Evolutionary conservation across 2,329 filamentous ascomycete genomes (phyloP), one percentile per base, ranked within the genome.

Genomic region (Tolypocladium sp.): DNA sequence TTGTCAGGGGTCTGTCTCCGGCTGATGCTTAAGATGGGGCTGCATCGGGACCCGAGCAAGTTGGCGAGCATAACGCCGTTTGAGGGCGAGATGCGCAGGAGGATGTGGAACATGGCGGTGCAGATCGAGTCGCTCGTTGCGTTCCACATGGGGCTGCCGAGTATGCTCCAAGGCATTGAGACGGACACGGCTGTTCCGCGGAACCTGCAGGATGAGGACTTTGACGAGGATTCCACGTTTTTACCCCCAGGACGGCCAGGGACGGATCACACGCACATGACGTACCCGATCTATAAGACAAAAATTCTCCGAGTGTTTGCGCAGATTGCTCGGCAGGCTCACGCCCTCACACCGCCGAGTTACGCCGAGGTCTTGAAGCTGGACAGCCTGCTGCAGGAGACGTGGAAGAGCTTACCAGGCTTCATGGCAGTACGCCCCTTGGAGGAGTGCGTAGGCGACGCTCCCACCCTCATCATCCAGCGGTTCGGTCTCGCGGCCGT

Each of bases 61-160:
- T 70, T 84, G 61, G 75, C 79, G 2, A 76, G 75, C 51, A 76
- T 84, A 38, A 75, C 78, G 2, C 70, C 78, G 0, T 83, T 80
- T 58, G 75, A 82, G 56, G 79, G 79, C 7, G 81, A 84, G 70
- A 82, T 83, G 77, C 74, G 79, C 15, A 73, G 79, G 38, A 73
- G 80, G 17, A 68, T 80, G 64, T 84, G 82, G 82, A 77, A 79
- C 62, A 73, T 83, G 62, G 76, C 78, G 3, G 69, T 76, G 33
- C 83, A 87, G 66, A 77, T 88, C 54, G 87, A 90, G 66, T 70
- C 86, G 3, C 70, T 89, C 4, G 83, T 86, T 33, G 82, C 84
- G 2, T 88, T 88, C 66, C 86, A 89, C 66, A 79, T 88, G 61
- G 87, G 87, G 2, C 74, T 90, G 58, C 87, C 87, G 2, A 80